These are phyloP conservation scores for Cryptococcus amylolentus DNA, from an alignment of 1,284 basidiomycete genomes.

Conservation along the genomic window DNA sequence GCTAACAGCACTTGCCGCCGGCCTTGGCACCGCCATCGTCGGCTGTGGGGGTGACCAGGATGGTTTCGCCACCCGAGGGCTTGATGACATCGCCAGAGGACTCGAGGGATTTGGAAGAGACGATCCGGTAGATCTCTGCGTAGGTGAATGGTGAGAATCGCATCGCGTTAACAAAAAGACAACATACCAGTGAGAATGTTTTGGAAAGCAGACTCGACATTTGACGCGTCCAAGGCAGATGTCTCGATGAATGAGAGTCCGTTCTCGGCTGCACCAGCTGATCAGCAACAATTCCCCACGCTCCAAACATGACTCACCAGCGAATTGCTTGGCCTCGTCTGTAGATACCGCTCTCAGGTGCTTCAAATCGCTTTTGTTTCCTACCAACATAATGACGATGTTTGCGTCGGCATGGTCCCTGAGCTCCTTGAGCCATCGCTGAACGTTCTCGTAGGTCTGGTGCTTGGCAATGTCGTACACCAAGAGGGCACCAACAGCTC, in stretches of 20 bases:
- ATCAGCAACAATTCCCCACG: background rate
- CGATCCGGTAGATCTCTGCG: constrained; percentile 90
- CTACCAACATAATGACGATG: constrained; percentile 92
- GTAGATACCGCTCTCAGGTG: constrained; percentile 94
- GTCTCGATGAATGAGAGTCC: constrained; percentile 96
- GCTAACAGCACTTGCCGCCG: constrained; percentile 49
- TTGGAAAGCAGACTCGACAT: constrained; percentile 96
- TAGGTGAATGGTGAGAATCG: background rate
- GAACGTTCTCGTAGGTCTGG: constrained; percentile 91
- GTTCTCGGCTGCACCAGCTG: constrained; percentile 60
- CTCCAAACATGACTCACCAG: constrained; percentile 57
- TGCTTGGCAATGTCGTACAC: constrained; percentile 96
- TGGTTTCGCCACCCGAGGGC: constrained; percentile 66
- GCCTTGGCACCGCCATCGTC: constrained; percentile 50
- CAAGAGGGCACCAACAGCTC: constrained; percentile 87
- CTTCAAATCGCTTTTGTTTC: constrained; percentile 97
- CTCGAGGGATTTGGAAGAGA: constrained; percentile 83
- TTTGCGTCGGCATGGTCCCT: constrained; percentile 90
- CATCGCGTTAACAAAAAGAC: background rate
- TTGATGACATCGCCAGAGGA: constrained; percentile 68
- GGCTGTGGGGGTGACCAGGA: constrained; percentile 64
- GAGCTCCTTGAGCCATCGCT: constrained; percentile 97
- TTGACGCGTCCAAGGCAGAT: constrained; percentile 97
- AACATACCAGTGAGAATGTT: constrained; percentile 84
- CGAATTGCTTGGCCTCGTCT: constrained; percentile 80